A percentile compares a stretch with the other conserved stretches of the same genome.
Conservation (phyloP, 257 asterid species). For the Solanum ahanhuiri region DNA sequence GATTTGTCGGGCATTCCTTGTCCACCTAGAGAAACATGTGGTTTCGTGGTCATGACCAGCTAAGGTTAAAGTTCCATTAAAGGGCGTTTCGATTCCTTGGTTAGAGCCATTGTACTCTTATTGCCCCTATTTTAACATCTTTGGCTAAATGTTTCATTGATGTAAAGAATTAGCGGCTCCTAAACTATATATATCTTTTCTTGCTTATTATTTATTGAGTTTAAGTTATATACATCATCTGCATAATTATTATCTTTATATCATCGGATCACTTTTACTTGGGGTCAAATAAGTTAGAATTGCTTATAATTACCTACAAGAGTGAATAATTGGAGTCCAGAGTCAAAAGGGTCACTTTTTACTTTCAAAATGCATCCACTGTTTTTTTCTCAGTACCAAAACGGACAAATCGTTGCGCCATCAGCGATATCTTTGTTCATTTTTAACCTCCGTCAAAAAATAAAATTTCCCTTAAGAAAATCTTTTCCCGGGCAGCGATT, state of each 20-base stretch:
- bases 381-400: too few species aligned
- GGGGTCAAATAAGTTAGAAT: too few species aligned
- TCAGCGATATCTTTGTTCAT: too few species aligned
- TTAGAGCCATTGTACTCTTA: not conserved
- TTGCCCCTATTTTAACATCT: not conserved
- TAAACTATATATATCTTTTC: not conserved
- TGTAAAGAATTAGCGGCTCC: not conserved
- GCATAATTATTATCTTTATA: too few species aligned
- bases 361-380: too few species aligned
- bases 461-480: too few species aligned
- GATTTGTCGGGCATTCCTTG: not conserved
- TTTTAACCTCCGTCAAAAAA: too few species aligned
- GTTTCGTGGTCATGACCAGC: not conserved
- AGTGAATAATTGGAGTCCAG: too few species aligned
- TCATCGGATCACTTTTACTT: too few species aligned
- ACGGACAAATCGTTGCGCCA: too few species aligned
- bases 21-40: not conserved
- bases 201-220: not conserved
- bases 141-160: not conserved
- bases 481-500: too few species aligned
- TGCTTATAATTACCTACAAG: not conserved
- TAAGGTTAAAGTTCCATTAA: not conserved
- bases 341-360: too few species aligned
- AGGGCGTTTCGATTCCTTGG: not conserved
- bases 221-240: not conserved